Base-by-base conservation (phyloP, 1,284 basidiomycete genomes). In the Cutaneotrichosporon cutaneum region DNA sequence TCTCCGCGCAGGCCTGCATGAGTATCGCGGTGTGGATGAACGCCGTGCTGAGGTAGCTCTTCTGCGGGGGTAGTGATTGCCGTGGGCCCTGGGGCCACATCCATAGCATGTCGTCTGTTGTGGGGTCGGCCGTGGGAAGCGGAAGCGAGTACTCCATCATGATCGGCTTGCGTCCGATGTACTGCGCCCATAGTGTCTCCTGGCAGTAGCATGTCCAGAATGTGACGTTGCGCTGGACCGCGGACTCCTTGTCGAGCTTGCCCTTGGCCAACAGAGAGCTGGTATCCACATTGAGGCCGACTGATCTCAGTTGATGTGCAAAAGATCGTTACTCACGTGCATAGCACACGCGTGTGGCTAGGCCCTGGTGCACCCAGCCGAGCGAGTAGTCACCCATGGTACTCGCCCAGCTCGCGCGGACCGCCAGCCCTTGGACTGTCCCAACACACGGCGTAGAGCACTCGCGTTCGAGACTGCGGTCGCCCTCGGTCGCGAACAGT, bases 331-430 rank as follows among this genome's bases (percentile, higher is more conserved):
- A 68, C 72, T 57, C 59, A 74, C 72, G 53, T 9, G 68, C 64
- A 55, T 68, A 63, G 18, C 66, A 66, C 9, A 64, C 59, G 13
- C 71, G 33, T n/a, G 56, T 55, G 1, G 68, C 70, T 36, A 69
- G 56, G 11, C 70, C 71, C 18, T 64, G 64, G 32, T 67, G 64
- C 16, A 69, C 47, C 68, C 71, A 76, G 1, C 70, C 71, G 4
- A 68, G 50, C 16, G 67, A 67, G 53, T 73, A 68, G 32, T 73
- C 68, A 11, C 69, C 71, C 21, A 65, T 56, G 0, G 83, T 81
- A 4, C 83, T 85, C 68, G 87, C 82, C 71, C 83, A 87, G 61
- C 83, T 85, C 3, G 83, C 83, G 9, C 87, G 67, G n/a, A 85
- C 76, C 0, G 83, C 82, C 18, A 88, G 72, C 1, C 83, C 86